These are phyloP conservation scores for Sequoiadendron giganteum DNA, from an alignment of 75 land plant genomes.

Conservation along the genomic window DNA sequence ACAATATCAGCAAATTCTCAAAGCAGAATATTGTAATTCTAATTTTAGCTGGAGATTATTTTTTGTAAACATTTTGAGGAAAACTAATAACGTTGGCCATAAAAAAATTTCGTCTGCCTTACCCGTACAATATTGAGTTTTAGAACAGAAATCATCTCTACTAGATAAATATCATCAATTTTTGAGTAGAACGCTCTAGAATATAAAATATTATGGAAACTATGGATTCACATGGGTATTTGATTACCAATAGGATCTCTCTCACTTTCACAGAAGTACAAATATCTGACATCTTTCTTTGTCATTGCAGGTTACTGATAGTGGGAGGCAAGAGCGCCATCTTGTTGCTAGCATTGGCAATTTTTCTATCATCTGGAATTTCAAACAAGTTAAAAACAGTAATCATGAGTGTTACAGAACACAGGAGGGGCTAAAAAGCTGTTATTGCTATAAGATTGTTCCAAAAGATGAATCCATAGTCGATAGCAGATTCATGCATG, in stretches of 20 bases:
- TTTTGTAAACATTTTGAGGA: background rate
- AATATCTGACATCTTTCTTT: background rate
- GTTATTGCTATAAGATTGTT: slow-evolving; percentile 94
- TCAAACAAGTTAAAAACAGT: slow-evolving; percentile 76
- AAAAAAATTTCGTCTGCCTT: background rate
- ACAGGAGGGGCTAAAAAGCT: slow-evolving; percentile 86
- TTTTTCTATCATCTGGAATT: slow-evolving; percentile 78
- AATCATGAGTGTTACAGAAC: slow-evolving; percentile 64
- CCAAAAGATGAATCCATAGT: slow-evolving; percentile 89
- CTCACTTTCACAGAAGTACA: background rate
- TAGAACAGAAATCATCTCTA: background rate
- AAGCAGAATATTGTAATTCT: background rate
- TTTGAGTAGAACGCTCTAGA: background rate
- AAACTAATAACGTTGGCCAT: background rate
- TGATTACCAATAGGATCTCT: background rate
- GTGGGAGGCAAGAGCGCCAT: slow-evolving; percentile 86
- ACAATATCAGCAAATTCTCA: background rate
- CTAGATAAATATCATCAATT: background rate
- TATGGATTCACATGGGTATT: background rate
- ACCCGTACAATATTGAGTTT: background rate
- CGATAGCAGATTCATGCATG: slow-evolving; percentile 97
- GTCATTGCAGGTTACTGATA: slow-evolving; percentile 78
- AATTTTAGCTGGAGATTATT: background rate
- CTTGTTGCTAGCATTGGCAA: slow-evolving; percentile 89
- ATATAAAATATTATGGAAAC: background rate